phyloP scores from a whole-genome alignment of 1,284 basidiomycete genomes.

The Marasmius sp. region DNA sequence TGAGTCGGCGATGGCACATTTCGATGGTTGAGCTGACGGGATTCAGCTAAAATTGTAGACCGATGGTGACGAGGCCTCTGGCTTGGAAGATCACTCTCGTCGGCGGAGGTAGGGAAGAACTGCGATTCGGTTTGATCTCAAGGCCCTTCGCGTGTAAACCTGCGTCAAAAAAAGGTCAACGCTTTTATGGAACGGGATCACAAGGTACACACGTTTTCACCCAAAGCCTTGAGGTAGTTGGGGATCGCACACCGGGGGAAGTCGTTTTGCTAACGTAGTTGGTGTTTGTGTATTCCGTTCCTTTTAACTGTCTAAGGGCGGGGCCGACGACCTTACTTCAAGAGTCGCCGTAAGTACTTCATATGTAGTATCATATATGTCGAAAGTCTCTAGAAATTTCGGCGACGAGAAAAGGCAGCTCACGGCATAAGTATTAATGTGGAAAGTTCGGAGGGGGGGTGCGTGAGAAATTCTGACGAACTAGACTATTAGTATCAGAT shows the following conservation, averaged over 20 bases:
- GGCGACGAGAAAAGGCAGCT: constrained; percentile 12
- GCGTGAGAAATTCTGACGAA: background rate
- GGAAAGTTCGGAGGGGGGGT: constrained; percentile 8
- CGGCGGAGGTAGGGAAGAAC: constrained; percentile 67
- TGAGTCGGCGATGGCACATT: constrained; percentile 68
- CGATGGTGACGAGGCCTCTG: background rate
- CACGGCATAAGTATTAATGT: constrained; percentile 10
- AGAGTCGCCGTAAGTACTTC: constrained; percentile 3
- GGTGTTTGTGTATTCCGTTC: background rate
- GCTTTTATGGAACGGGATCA: background rate
- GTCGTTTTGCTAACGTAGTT: background rate
- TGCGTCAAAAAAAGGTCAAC: background rate
- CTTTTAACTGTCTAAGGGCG: constrained; percentile 13
- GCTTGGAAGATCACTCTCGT: constrained; percentile 4
- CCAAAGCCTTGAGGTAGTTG: background rate
- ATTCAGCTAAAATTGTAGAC: constrained; percentile 18
- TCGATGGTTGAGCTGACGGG: constrained; percentile 4
- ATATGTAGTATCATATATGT: constrained; percentile 3
- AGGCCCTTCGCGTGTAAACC: background rate
- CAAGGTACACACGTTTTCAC: background rate
- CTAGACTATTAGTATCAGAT: no score
- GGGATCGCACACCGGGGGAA: background rate
- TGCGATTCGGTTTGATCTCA: constrained; percentile 7
- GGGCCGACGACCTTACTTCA: constrained; percentile 10
- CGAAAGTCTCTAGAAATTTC: constrained; percentile 10